Conservation (phyloP, 2,329 filamentous ascomycete genomes). For the Cucurbitaria berberidis region DNA sequence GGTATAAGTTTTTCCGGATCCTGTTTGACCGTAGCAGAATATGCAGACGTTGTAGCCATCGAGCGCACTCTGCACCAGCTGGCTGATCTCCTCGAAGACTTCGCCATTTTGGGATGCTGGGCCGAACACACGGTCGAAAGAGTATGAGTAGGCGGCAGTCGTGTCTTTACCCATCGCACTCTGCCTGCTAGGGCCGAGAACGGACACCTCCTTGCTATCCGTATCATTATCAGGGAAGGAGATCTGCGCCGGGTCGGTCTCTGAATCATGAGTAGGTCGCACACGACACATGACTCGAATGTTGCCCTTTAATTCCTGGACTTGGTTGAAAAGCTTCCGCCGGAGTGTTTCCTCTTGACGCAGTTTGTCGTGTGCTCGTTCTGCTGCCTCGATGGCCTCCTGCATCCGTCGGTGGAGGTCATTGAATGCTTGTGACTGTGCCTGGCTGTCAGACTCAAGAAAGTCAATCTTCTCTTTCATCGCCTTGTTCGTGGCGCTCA, state of each 20-base stretch:
- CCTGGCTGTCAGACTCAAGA: slow-evolving; percentile 86
- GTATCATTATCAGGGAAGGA: slow-evolving; percentile 79
- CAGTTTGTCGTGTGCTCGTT: slow-evolving; percentile 77
- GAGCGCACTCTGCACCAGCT: slow-evolving; percentile 92
- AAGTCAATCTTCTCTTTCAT: slow-evolving; percentile 85
- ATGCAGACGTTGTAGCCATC: slow-evolving; percentile 99
- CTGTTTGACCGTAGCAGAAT: slow-evolving; percentile 97
- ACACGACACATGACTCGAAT: slow-evolving; percentile 98
- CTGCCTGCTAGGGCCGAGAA: slow-evolving; percentile 83
- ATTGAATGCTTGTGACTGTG: slow-evolving; percentile 84
- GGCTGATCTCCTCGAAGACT: slow-evolving; percentile 94
- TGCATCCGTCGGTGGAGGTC: slow-evolving; percentile 80
- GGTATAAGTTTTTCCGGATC: slow-evolving; percentile 94
- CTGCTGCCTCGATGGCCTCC: slow-evolving; percentile 73
- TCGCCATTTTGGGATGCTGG: slow-evolving; percentile 79
- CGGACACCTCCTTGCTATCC: slow-evolving; percentile 84
- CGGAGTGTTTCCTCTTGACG: slow-evolving; percentile 90
- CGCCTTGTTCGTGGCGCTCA: slow-evolving; percentile 77
- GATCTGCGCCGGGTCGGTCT: slow-evolving; percentile 72
- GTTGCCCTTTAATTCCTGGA: slow-evolving; percentile 97
- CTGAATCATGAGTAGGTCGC: slow-evolving; percentile 70
- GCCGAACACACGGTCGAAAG: slow-evolving; percentile 91
- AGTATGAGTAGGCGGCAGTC: slow-evolving; percentile 82
- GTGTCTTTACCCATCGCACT: slow-evolving; percentile 78
- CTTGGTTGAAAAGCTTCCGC: slow-evolving; percentile 93